Evolutionary conservation across 495 filamentous ascomycete species (phyloP).

Genomic region (Aspergillus bridgeri): DNA sequence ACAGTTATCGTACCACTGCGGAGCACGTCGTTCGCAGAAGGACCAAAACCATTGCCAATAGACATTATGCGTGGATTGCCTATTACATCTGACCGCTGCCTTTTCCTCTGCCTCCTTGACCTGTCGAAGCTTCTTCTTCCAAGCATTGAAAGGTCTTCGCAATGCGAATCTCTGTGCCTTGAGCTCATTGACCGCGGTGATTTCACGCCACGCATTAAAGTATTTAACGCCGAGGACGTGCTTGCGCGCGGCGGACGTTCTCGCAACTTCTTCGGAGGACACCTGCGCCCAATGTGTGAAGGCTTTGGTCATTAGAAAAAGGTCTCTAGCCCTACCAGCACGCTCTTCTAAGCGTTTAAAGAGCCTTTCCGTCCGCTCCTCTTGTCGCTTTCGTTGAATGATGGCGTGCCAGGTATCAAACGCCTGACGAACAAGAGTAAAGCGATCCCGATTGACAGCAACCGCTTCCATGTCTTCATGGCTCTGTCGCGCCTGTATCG

Average conservation of each 20-base stretch:
- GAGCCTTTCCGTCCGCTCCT: conserved; percentile 54
- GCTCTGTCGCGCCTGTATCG: conserved; percentile 41
- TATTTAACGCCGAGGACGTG: conserved; percentile 69
- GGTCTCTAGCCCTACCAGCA: conserved; percentile 57
- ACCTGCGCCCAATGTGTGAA: conserved; percentile 71
- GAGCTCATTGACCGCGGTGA: conserved; percentile 65
- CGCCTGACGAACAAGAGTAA: conserved; percentile 51
- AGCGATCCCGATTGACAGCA: conserved; percentile 50
- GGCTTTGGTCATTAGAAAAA: conserved; percentile 66
- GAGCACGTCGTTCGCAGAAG: conserved; percentile 53
- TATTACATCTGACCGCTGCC: conserved; percentile 43
- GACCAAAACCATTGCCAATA: conserved; percentile 58
- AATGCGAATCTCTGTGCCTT: conserved; percentile 63
- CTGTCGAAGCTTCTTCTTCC: conserved; percentile 45
- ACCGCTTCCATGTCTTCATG: conserved; percentile 45
- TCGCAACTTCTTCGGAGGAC: conserved; percentile 56
- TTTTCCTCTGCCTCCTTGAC: conserved; percentile 31
- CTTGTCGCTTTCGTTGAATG: conserved; percentile 45
- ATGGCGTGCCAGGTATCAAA: conserved; percentile 57
- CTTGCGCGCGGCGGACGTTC: conserved; percentile 57
- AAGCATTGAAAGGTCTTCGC: conserved; percentile 53
- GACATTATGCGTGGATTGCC: conserved; percentile 39
- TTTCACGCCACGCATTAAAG: conserved; percentile 73
- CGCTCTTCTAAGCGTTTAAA: conserved; percentile 59
- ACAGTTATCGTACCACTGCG: conserved; percentile 46